Percentiles rank a stretch among this genome's conserved stretches.
These are phyloP conservation scores for Chamaecrista fasciculata DNA, from an alignment of 306 rosid species.

Conservation along the genomic window DNA sequence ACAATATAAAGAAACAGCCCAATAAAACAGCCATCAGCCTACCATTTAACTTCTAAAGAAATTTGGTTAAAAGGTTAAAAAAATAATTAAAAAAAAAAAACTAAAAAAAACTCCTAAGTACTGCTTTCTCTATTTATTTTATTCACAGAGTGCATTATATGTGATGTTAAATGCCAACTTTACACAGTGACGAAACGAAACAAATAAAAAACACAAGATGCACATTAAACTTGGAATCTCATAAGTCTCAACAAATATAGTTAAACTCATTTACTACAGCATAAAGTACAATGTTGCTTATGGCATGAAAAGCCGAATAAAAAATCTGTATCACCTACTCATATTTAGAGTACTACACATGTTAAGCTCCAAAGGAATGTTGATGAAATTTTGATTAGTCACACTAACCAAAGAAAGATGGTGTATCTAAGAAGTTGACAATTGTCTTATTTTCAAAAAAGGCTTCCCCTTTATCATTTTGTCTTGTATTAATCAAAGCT, in stretches of 20 bases:
- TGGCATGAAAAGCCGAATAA: background rate
- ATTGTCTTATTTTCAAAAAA: background rate
- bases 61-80: no score
- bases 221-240: background rate
- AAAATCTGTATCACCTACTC: background rate
- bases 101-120: background rate
- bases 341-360: background rate
- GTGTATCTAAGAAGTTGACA: background rate
- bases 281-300: background rate
- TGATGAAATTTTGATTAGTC: background rate
- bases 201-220: background rate
- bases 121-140: background rate
- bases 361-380: background rate
- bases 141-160: background rate
- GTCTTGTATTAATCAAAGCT: background rate
- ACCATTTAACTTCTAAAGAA: background rate
- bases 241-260: background rate
- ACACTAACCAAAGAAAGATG: background rate
- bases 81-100: background rate
- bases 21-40: background rate
- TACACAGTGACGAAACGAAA: background rate
- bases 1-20: background rate
- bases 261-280: background rate
- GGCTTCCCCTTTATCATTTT: background rate
- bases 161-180: background rate